Evolutionary conservation across 2,329 filamentous ascomycete species (phyloP).

Genomic region (Ophiostoma fasciatum): DNA sequence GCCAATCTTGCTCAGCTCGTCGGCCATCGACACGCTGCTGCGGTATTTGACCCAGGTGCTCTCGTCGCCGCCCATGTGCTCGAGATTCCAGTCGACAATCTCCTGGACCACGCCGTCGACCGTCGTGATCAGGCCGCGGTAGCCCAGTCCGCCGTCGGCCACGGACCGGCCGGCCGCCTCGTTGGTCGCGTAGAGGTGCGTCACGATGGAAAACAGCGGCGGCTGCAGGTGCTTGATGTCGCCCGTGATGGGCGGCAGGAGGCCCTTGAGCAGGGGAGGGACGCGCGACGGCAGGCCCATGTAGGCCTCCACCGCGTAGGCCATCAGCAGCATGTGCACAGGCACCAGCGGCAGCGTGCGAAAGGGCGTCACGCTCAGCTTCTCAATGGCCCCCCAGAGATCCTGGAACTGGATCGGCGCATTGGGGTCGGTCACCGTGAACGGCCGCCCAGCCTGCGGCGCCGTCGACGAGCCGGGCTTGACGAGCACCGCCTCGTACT

Average conservation of each 20-base stretch:
- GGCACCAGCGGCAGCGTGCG: slow-evolving; percentile 18
- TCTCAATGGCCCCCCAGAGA: slow-evolving; percentile 20
- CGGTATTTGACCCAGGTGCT: slow-evolving; percentile 19
- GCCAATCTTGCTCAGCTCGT: slow-evolving; percentile 20
- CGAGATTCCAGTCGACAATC: slow-evolving; percentile 26
- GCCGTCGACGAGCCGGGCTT: slow-evolving; percentile 12
- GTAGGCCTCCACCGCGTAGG: slow-evolving; percentile 24
- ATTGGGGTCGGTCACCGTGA: slow-evolving; percentile 27
- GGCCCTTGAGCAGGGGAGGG: slow-evolving; percentile 14
- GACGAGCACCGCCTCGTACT: slow-evolving; percentile 25
- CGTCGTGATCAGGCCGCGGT: slow-evolving; percentile 23
- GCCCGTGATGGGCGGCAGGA: slow-evolving; percentile 20
- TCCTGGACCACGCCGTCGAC: slow-evolving; percentile 25
- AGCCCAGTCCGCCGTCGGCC: slow-evolving; percentile 23
- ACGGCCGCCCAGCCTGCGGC: slow-evolving; percentile 24
- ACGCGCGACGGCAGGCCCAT: slow-evolving; percentile 16
- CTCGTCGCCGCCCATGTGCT: slow-evolving; percentile 16
- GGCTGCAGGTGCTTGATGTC: slow-evolving; percentile 24
- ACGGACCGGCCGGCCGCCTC: slow-evolving; percentile 18
- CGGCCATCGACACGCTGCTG: slow-evolving; percentile 23
- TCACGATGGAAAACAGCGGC: slow-evolving; percentile 25
- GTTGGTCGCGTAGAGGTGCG: slow-evolving; percentile 24
- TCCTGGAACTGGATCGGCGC: slow-evolving; percentile 24
- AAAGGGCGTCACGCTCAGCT: slow-evolving; percentile 22
- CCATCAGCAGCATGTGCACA: slow-evolving; percentile 20